These are phyloP conservation scores for Monosporozyma aerobia DNA, from an alignment of 805 yeast species.

Conservation along the genomic window DNA sequence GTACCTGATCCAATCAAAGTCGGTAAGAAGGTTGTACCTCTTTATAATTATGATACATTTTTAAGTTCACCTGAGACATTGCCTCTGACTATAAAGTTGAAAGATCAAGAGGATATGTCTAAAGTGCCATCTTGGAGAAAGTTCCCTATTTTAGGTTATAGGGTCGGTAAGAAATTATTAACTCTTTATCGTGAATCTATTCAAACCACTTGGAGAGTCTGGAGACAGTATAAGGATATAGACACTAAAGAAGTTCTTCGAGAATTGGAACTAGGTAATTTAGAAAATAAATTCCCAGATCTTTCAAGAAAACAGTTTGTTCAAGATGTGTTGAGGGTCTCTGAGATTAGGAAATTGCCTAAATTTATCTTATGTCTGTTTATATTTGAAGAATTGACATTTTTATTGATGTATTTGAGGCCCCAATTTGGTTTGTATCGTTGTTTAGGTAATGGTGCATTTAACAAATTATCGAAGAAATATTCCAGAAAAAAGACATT, in stretches of 20 bases:
- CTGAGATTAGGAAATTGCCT: constrained; percentile 43
- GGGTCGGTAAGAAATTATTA: constrained; percentile 38
- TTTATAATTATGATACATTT: background rate
- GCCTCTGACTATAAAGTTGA: constrained; percentile 25
- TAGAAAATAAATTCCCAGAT: background rate
- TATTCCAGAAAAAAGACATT: background rate
- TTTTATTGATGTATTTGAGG: constrained; percentile 41
- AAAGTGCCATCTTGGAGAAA: constrained; percentile 19
- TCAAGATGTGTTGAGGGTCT: constrained; percentile 34
- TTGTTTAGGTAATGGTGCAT: constrained; percentile 41
- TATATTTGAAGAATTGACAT: constrained; percentile 47
- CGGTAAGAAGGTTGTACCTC: background rate
- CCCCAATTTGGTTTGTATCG: constrained; percentile 54
- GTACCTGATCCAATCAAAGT: constrained; percentile 10
- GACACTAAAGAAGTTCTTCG: constrained; percentile 10
- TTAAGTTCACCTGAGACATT: constrained; percentile 24
- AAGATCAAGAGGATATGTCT: constrained; percentile 19
- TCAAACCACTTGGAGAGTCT: constrained; percentile 30
- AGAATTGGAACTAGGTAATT: background rate
- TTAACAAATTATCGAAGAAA: constrained; percentile 19
- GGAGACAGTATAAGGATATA: constrained; percentile 23
- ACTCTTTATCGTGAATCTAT: constrained; percentile 53
- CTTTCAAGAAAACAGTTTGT: constrained; percentile 41
- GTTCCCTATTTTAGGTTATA: constrained; percentile 30
- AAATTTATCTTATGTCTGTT: constrained; percentile 39